phyloP scores from a whole-genome alignment of 345 rosid genomes.

The Leavenworthia alabamica region DNA sequence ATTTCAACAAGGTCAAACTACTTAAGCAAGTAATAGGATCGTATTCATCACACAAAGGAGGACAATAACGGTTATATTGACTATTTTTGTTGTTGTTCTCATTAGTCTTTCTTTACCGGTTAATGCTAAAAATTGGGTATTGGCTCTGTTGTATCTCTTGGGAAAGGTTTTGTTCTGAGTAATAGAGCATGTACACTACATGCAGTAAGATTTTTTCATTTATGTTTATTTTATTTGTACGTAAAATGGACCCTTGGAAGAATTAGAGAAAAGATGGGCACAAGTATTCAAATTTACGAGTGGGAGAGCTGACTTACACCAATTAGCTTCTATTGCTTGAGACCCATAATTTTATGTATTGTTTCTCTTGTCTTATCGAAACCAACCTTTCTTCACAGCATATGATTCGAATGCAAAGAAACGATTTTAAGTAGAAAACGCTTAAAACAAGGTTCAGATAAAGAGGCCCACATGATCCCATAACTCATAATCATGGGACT shows the following conservation, averaged over 20 bases:
- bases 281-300: too few species aligned
- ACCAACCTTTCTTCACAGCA: background rate
- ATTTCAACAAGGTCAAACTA: conserved; percentile 59
- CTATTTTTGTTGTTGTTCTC: background rate
- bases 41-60: conserved; percentile 18
- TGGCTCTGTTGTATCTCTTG: background rate
- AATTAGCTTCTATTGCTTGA: background rate
- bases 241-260: too few species aligned
- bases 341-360: background rate
- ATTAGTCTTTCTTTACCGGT: background rate
- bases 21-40: conserved; percentile 45
- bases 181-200: background rate
- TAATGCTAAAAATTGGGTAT: background rate
- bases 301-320: too few species aligned
- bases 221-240: background rate
- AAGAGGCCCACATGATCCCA: background rate
- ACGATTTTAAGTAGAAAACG: background rate
- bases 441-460: background rate
- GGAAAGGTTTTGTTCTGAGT: background rate
- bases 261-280: background rate
- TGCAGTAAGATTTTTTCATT: background rate
- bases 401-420: background rate
- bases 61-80: background rate
- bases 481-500: background rate
- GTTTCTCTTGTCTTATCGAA: background rate